Evolutionary conservation across 1,284 basidiomycete species (phyloP), one percentile per base, ranked within the genome.

Genomic region (Cryptococcus hybrid): DNA sequence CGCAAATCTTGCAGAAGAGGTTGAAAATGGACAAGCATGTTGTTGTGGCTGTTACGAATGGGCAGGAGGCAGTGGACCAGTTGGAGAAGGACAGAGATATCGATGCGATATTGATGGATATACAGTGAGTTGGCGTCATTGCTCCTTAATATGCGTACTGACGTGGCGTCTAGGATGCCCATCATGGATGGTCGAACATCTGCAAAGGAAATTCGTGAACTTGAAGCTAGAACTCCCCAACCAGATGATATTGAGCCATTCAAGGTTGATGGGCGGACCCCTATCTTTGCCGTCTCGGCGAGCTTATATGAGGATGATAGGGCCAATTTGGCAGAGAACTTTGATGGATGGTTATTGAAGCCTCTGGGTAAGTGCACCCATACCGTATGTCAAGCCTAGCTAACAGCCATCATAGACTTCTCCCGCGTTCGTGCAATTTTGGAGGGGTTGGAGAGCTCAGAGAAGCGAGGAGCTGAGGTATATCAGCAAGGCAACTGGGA

Each of bases 331-430:
- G 76, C 79, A 5, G 75, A 80, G 24, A 85, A 89, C 47, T 84
- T 92, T 76, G 89, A 92, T 69, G 90, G 89, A 7, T 92, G 88
- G 89, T 83, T 92, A n/a, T 77, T 91, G 58, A 92, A 92, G 4
- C 90, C 89, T 0, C 87, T 92, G 60, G 85, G 69, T 73, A 47
- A 61, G 69, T 63, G 7, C 15, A 0, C 1, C 7, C 18, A 13
- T 39, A 36, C 38, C 2, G 24, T 49, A n/a, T 46, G 39, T 39
- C 37, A 18, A 15, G 15, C 7, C 18, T 42, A 7, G 50, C 43
- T 50, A 34, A 52, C 44, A 3, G 7, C 43, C 2, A n/a, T 37
- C 2, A 7, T 37, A 60, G 72, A 90, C 70, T 91, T 90, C 76
- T 83, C 83, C 60, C 82, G 89, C 11, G 80, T 91, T 4, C 76